Evolutionary conservation across 148 eudicot species (phyloP), one percentile per base, ranked within the genome.

Genomic region (Vaccinium darrowii): DNA sequence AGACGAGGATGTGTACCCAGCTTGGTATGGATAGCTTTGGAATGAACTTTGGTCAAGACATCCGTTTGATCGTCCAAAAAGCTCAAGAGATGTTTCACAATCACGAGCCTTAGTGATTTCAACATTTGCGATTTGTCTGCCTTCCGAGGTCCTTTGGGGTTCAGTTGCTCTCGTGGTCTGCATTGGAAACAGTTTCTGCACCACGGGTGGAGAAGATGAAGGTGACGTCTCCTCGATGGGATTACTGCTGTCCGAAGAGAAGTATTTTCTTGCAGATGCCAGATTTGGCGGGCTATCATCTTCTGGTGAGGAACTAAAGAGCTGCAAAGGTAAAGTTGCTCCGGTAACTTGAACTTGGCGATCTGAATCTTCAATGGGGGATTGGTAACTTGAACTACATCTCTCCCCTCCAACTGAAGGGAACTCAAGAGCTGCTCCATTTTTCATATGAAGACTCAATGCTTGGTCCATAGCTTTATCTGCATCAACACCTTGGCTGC

Each of bases 171-270:
- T 88, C 19, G 84, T 82, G 67, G 90, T 77, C 77, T 77, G 81
- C 82, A 87, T 39, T 30, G 93, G 93, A 79, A 91, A 91, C 84
- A 91, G 82, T 81, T 87, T 87, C 43, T 84, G 93, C 60, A 74
- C 90, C 58, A 90, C 79, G 85, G 89, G 91, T 83, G 93, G 93
- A 36, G 93, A 90, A 76, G 88, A 87, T 56, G 87, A 81, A 58
- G 92, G 93, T 51, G 92, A 90, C 23, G 72, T 84, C 83, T 93
- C 98, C 39, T 88, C 93, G 33, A 88, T 87, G 71, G 92, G 98
- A 82, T 92, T 93, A 84, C 96, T 92, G 86, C 98, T 92, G 75
- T 90, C 91, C 60, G 98, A 95, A 30, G 96, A 95, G 81, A 90
- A 88, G 86, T 91, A 95, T 77, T 88, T 94, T 82, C 92, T 84